Conservation (phyloP, 177 flowering plant genomes). For the Vitis hybrid region DNA sequence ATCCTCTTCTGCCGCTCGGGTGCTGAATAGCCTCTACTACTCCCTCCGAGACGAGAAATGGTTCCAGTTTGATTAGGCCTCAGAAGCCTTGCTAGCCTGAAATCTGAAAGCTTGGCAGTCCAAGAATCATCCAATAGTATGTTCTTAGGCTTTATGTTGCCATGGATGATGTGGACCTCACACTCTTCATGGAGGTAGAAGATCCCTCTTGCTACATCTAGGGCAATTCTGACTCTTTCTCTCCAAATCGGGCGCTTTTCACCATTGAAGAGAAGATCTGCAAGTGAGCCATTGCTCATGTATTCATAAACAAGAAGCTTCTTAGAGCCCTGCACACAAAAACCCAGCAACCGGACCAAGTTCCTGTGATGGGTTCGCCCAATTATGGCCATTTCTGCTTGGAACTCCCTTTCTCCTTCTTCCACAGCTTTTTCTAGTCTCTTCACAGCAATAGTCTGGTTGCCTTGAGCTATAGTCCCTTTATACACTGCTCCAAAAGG, state of each 20-base stretch:
- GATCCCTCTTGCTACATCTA: neutral
- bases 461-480: constrained; percentile 3
- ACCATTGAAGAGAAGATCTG: constrained; percentile 6
- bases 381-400: constrained; percentile 15
- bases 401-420: constrained; percentile 20
- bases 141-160: neutral
- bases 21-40: neutral
- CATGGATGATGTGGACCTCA: neutral
- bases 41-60: neutral
- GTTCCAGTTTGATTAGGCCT: neutral
- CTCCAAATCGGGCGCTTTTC: constrained; percentile 10
- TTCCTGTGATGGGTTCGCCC: constrained; percentile 25
- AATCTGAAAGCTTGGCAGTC: neutral
- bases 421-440: constrained; percentile 14
- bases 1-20: neutral
- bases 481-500: constrained; percentile 17
- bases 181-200: neutral
- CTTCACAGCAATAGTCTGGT: constrained; percentile 17
- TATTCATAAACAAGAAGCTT: constrained; percentile 21
- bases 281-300: constrained; percentile 21
- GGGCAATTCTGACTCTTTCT: neutral
- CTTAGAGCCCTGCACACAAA: constrained; percentile 5
- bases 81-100: neutral
- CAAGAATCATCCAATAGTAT: neutral
- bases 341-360: constrained; percentile 21